A percentile compares a stretch with the other conserved stretches of the same genome.
Evolutionary conservation across 2,329 filamentous ascomycete genomes (phyloP).

Genomic region (Colletotrichum sidae): DNA sequence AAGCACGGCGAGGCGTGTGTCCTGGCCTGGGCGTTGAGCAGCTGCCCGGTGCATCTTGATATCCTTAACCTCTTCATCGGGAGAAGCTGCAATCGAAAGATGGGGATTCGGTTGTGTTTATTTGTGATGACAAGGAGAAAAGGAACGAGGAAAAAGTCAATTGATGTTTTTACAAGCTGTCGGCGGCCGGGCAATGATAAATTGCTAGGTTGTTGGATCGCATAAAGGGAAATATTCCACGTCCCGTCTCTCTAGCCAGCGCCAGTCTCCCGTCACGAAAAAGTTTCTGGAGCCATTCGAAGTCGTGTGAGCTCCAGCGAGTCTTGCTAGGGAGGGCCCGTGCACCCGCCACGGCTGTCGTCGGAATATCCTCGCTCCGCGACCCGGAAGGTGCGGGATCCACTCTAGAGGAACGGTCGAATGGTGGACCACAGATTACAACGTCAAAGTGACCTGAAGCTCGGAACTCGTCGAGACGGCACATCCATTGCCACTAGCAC

Average conservation of each 20-base stretch:
- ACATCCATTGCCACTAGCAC: slow-evolving; percentile 39
- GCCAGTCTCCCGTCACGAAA: slow-evolving; percentile 42
- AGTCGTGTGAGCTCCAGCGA: slow-evolving; percentile 49
- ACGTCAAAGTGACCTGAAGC: slow-evolving; percentile 31
- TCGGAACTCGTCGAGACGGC: slow-evolving; percentile 35
- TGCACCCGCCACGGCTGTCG: slow-evolving; percentile 22
- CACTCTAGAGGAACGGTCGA: slow-evolving; percentile 25
- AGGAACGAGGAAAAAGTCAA: slow-evolving; percentile 17
- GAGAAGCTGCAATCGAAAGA: background rate
- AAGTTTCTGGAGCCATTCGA: slow-evolving; percentile 49
- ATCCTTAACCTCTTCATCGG: slow-evolving; percentile 57
- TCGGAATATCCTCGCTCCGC: slow-evolving; percentile 33
- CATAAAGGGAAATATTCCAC: slow-evolving; percentile 29
- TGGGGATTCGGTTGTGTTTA: slow-evolving; percentile 9
- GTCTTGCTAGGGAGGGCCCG: slow-evolving; percentile 17
- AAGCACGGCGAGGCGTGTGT: slow-evolving; percentile 32
- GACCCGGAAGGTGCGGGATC: slow-evolving; percentile 23
- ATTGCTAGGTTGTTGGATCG: slow-evolving; percentile 43
- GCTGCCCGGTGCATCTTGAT: slow-evolving; percentile 54
- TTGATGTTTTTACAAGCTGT: slow-evolving; percentile 26
- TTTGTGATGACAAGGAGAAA: slow-evolving; percentile 1
- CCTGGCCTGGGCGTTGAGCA: slow-evolving; percentile 50
- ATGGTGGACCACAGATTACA: slow-evolving; percentile 28
- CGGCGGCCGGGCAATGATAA: slow-evolving; percentile 49
- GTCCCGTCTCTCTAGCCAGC: slow-evolving; percentile 27